A percentile compares a stretch with the other conserved stretches of the same genome.
These are phyloP conservation scores for Acanthamoeba sp. DNA, from an alignment of 208 protist species.

Conservation along the genomic window DNA sequence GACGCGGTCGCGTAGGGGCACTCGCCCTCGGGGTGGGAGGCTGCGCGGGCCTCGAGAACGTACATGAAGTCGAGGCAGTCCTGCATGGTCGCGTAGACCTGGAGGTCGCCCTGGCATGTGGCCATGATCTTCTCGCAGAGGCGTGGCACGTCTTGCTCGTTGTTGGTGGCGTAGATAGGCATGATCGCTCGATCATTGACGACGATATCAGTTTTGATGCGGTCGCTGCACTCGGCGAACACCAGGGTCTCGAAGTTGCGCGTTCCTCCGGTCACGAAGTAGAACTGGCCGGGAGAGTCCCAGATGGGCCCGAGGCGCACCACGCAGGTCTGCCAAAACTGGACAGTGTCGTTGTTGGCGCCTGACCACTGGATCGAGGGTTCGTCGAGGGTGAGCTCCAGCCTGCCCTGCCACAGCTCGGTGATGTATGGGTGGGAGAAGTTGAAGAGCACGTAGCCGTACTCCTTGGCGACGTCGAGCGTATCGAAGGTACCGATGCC, in stretches of 20 bases:
- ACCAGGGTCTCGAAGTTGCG: background rate
- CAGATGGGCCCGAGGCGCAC: background rate
- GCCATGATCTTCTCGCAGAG: background rate
- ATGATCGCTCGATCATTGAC: background rate
- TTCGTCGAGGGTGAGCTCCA: background rate
- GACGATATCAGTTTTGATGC: background rate
- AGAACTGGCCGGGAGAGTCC: background rate
- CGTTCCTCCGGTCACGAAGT: background rate
- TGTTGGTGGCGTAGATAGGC: background rate
- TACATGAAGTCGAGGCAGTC: background rate
- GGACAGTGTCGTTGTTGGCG: background rate
- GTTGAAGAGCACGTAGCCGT: constrained; percentile 18
- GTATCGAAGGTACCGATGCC: background rate
- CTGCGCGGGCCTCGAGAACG: background rate
- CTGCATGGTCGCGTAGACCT: background rate
- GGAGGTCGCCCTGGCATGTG: background rate
- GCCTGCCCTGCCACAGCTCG: constrained; percentile 2
- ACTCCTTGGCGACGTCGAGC: background rate
- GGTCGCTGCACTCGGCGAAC: background rate
- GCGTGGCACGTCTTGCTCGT: background rate
- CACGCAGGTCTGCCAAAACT: background rate
- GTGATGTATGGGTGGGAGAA: too few species aligned
- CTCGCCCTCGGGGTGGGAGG: background rate
- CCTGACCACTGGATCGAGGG: background rate
- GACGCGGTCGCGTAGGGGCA: background rate